phyloP scores from a whole-genome alignment of 1,284 basidiomycete genomes.

The Rhodotorula sp. region DNA sequence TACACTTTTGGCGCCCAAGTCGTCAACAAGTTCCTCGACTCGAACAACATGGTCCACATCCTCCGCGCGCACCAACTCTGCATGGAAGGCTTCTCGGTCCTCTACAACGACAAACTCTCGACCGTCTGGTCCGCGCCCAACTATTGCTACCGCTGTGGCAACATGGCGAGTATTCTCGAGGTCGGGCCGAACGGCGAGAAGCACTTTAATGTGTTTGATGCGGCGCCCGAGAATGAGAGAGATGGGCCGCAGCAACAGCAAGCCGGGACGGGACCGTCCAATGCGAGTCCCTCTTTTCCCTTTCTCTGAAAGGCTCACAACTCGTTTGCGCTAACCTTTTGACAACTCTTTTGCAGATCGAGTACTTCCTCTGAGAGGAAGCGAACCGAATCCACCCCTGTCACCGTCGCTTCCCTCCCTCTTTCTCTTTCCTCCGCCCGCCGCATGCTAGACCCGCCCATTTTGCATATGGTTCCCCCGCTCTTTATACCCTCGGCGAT shows the following conservation, averaged over 20 bases:
- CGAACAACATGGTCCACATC: conserved; percentile 96
- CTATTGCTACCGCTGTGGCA: conserved; percentile 97
- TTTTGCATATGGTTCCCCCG: background rate
- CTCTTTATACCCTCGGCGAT: background rate
- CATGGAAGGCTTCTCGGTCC: conserved; percentile 95
- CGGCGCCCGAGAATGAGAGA: conserved; percentile 91
- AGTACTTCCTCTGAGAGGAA: conserved; percentile 27
- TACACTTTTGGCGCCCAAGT: conserved; percentile 99
- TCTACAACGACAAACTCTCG: conserved; percentile 91
- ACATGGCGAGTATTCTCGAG: conserved; percentile 93
- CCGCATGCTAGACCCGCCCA: background rate
- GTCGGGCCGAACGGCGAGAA: conserved; percentile 84
- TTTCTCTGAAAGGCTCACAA: background rate
- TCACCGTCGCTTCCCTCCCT: too few relatives aligned
- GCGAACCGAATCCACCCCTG: background rate
- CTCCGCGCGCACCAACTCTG: conserved; percentile 97
- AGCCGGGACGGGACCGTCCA: conserved; percentile 4
- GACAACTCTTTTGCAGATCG: conserved; percentile 15
- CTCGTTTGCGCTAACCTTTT: background rate
- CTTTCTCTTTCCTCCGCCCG: background rate
- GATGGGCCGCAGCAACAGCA: conserved; percentile 43
- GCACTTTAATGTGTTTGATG: conserved; percentile 98
- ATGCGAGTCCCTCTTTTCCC: background rate
- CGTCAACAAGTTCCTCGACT: conserved; percentile 93
- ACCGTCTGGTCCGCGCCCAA: conserved; percentile 99